Base-by-base conservation (phyloP, 1,139 yeast species). In the Arxiozyma slooffiae region DNA sequence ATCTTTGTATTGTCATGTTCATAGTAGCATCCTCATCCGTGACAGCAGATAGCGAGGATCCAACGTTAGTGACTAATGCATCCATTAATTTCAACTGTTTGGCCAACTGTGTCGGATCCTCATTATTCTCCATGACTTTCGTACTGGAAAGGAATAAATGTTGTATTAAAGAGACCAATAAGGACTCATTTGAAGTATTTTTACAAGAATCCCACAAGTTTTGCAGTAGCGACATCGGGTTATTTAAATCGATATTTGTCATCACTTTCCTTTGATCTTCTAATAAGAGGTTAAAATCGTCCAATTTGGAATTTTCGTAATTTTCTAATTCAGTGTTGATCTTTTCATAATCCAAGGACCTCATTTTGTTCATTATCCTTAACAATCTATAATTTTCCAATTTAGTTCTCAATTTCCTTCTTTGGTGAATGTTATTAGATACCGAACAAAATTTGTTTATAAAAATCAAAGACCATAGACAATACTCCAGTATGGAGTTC, bases 61-160 rank as follows among this genome's bases (percentile, higher is more conserved):
- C 80, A 8, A 92, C 81, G 62, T 87, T 87, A 34, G 92, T 85
- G 24, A 89, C 78, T 55, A 92, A 75, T 1, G 90, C 90, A 69
- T 90, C 95, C 54, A 90, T 78, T 52, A 92, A 72, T 60, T 89
- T 80, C 59, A 87, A 76, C 62, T 89, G 84, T 57, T 90, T 73
- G 0, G 79, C 73, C 38, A 80, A 65, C 50, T 81, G 84, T 5
- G 70, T 57, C 11, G 74, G 69, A 46, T 87, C 89, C 18, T 80
- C 70, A 57, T 85, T 94, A 55, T 78, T 79, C 22, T 62, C 62
- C 2, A 60, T 51, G 5, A 60, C 46, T 46, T 58, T 59, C 6
- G 64, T 57, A 38, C 66, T 63, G 21, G 75, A 68, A 55, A 90
- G 74, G 57, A 87, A 81, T 58, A 92, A 72, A 68, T 90, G 95